Percentiles rank a stretch among this genome's conserved stretches.
These are phyloP conservation scores for Trichoderma cornu-damae DNA, from an alignment of 2,329 filamentous ascomycete genomes.

Conservation along the genomic window DNA sequence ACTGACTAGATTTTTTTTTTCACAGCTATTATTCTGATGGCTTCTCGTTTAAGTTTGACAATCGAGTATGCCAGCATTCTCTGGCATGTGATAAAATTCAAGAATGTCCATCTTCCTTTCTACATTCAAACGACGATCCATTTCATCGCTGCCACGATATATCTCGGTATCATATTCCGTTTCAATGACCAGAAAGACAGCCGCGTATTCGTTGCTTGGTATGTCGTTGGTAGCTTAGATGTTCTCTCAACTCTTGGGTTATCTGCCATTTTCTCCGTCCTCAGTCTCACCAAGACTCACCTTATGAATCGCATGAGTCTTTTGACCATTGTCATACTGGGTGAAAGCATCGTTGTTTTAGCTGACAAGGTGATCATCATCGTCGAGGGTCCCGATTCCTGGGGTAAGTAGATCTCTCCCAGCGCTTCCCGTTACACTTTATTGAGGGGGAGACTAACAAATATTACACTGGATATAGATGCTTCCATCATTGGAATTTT, in stretches of 20 bases:
- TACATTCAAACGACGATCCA: constrained; percentile 35
- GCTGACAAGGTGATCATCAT: constrained; percentile 47
- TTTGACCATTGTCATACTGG: constrained; percentile 61
- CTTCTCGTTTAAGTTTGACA: constrained; percentile 49
- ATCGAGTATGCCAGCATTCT: constrained; percentile 49
- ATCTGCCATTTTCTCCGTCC: constrained; percentile 50
- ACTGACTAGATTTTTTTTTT: neutral
- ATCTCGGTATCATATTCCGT: constrained; percentile 39
- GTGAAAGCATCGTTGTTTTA: constrained; percentile 60
- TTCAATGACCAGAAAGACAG: constrained; percentile 33
- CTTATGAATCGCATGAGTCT: constrained; percentile 59
- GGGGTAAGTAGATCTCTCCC: too few species aligned
- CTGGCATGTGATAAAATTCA: constrained; percentile 40
- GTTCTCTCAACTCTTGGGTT: constrained; percentile 46
- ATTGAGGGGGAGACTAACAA: neutral
- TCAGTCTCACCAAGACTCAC: constrained; percentile 59
- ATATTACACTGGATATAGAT: constrained; percentile 14
- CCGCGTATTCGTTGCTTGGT: constrained; percentile 43
- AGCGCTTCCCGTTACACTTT: neutral
- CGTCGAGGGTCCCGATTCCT: constrained; percentile 38
- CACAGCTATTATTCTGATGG: constrained; percentile 43
- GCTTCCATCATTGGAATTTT: constrained; percentile 38
- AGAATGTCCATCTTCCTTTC: constrained; percentile 34
- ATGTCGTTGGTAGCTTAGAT: constrained; percentile 50
- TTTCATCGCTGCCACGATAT: constrained; percentile 34